Evolutionary conservation across 257 asterid genomes (phyloP).

Genomic region (Nicotiana benthamiana): DNA sequence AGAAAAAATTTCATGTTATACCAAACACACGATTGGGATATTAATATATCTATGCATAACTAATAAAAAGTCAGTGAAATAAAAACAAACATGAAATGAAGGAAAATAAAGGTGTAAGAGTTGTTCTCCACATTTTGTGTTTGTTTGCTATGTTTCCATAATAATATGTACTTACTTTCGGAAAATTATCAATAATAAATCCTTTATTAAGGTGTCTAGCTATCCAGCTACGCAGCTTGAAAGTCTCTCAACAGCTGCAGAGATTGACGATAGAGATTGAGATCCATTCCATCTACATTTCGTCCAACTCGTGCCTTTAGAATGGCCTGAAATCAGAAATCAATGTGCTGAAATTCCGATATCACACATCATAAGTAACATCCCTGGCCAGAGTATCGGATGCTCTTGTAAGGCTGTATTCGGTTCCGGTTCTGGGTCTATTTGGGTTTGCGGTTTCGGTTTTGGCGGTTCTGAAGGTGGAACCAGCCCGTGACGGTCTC

Average conservation of each 20-base stretch:
- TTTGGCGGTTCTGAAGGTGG: too few species aligned
- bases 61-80: too few species aligned
- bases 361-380: background rate
- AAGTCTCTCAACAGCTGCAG: slow-evolving; percentile 62
- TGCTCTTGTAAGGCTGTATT: background rate
- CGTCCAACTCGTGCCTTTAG: slow-evolving; percentile 87
- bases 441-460: too few species aligned
- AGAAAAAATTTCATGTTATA: too few species aligned
- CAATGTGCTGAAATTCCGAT: background rate
- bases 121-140: too few species aligned
- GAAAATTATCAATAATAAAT: background rate
- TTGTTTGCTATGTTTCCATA: background rate
- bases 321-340: slow-evolving; percentile 46
- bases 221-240: slow-evolving; percentile 45
- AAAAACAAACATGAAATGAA: too few species aligned
- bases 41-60: too few species aligned
- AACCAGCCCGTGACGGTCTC: too few species aligned
- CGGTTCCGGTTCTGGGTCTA: too few species aligned
- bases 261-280: slow-evolving; percentile 71
- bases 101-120: too few species aligned
- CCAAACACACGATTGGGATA: too few species aligned
- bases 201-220: slow-evolving; percentile 18
- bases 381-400: background rate
- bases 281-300: slow-evolving; percentile 89
- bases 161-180: background rate